Percentiles rank a stretch among this genome's conserved stretches.
Conservation (phyloP, 768 basidiomycete genomes). For the Krasilnikovozyma curviuscula region DNA sequence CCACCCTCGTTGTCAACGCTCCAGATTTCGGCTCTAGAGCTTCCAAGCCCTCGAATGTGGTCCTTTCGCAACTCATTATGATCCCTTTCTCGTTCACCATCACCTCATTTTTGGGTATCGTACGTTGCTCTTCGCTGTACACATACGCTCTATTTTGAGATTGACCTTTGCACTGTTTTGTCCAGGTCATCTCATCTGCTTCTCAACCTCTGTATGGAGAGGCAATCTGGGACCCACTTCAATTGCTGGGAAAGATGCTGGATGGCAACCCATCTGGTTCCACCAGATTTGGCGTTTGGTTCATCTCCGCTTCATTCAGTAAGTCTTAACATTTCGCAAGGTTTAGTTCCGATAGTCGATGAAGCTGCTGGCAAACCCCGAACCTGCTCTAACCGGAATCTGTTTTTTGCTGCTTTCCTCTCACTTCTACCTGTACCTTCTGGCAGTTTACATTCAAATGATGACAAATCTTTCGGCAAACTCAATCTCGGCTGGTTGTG, state of each 20-base stretch:
- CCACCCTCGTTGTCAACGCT: conserved; percentile 44
- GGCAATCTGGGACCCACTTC: conserved; percentile 60
- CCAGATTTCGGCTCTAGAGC: conserved; percentile 38
- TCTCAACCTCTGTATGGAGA: conserved; percentile 56
- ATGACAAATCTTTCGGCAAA: no score
- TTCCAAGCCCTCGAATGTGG: conserved; percentile 33
- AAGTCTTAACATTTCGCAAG: no score
- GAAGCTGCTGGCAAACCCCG: no score
- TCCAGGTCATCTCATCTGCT: conserved; percentile 58
- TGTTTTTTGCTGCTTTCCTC: no score
- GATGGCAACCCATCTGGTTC: conserved; percentile 42
- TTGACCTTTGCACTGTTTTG: background rate
- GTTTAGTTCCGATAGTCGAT: no score
- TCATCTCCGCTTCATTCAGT: conserved; percentile 59
- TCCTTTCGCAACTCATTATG: conserved; percentile 48
- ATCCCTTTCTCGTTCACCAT: conserved; percentile 54
- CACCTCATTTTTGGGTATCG: conserved; percentile 51
- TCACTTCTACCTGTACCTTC: no score
- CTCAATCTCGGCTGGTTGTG: conserved; percentile 63
- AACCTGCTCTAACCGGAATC: no score
- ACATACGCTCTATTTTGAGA: background rate
- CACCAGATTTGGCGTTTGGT: conserved; percentile 53
- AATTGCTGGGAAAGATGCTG: conserved; percentile 47
- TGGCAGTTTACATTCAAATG: no score
- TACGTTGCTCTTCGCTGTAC: no score